Evolutionary conservation across 192 early-diverging fungal species (phyloP), one percentile per base, ranked within the genome.

Genomic region (Coemansia sp.): DNA sequence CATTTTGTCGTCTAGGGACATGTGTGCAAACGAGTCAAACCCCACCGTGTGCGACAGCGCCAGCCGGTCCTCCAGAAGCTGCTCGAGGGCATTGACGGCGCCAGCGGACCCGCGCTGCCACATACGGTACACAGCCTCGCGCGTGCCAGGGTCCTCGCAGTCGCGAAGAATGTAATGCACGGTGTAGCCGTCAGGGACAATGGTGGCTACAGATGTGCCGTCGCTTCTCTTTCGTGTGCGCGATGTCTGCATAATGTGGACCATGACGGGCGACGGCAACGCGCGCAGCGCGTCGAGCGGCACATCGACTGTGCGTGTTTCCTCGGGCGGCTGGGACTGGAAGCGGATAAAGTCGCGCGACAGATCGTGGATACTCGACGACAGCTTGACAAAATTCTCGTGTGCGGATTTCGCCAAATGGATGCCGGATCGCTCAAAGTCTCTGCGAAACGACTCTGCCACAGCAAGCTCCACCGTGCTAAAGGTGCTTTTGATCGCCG

Each of bases 351-450:
- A 93, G n/a, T 84, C 84, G 30, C 93, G 89, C 12, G 92, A 91
- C 4, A 91, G 73, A 16, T 87, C 81, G 33, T 92, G 89, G 61
- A 98, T 95, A 33, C 85, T 77, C 66, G 97, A 91, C 36, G 95
- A 93, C 3, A 99, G 76, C 8, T 85, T 73, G 0, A 98, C 94
- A 87, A 95, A 96, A 24, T 86, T 75, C 1, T 78, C 69, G 11
- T 94, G 90, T 18, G 88, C 83, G 15, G 66, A 64, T 7, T 81
- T 81, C 26, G 89, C 79, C 65, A 99, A 83, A 73, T 97, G 93
- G 56, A 99, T 94, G 5, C 97, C 96, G 0, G 93, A 95, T 61
- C 94, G 92, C 85, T 98, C 94, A 77, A 99, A 99, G 73, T 99
- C 97, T 10, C 86, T 62, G 34, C 96, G 69, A 51, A 99, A 92